These are phyloP conservation scores for Paraphaeosphaeria sporulosa DNA, from an alignment of 2,329 filamentous ascomycete species.

Conservation along the genomic window DNA sequence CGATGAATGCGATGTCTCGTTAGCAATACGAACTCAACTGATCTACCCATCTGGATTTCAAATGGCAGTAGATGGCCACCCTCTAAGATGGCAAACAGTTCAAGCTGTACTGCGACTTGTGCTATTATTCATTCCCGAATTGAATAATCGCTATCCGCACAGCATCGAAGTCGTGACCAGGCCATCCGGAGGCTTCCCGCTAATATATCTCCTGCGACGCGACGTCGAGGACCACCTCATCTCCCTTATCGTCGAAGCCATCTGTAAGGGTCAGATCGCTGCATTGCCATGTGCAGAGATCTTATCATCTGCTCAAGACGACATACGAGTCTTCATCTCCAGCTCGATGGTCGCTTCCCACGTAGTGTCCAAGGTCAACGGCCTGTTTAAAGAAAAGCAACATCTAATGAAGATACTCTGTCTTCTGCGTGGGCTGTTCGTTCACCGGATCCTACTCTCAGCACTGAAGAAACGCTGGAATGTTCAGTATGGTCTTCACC, in stretches of 20 bases:
- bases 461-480: constrained; percentile 71
- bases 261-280: constrained; percentile 38
- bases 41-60: constrained; percentile 55
- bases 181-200: constrained; percentile 55
- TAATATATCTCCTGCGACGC: constrained; percentile 62
- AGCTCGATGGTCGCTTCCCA: constrained; percentile 24
- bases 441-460: constrained; percentile 66
- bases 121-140: constrained; percentile 29
- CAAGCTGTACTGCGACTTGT: constrained; percentile 48
- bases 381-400: constrained; percentile 44
- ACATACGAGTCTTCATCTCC: constrained; percentile 47
- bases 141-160: constrained; percentile 52
- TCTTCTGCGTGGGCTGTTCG: constrained; percentile 69
- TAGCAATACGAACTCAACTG: constrained; percentile 52
- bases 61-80: constrained; percentile 50
- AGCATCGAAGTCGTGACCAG: constrained; percentile 60
- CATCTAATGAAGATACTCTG: constrained; percentile 57
- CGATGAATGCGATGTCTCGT: constrained; percentile 65
- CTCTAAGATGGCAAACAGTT: constrained; percentile 49
- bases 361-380: constrained; percentile 27
- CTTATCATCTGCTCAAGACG: constrained; percentile 30
- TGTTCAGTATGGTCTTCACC: constrained; percentile 63
- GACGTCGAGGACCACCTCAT: constrained; percentile 46
- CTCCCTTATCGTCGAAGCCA: constrained; percentile 36
- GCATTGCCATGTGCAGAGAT: constrained; percentile 38